Percentiles rank a stretch among this genome's conserved stretches.
These are phyloP conservation scores for Pseudozyma pruni DNA, from an alignment of 1,284 basidiomycete genomes.

Conservation along the genomic window DNA sequence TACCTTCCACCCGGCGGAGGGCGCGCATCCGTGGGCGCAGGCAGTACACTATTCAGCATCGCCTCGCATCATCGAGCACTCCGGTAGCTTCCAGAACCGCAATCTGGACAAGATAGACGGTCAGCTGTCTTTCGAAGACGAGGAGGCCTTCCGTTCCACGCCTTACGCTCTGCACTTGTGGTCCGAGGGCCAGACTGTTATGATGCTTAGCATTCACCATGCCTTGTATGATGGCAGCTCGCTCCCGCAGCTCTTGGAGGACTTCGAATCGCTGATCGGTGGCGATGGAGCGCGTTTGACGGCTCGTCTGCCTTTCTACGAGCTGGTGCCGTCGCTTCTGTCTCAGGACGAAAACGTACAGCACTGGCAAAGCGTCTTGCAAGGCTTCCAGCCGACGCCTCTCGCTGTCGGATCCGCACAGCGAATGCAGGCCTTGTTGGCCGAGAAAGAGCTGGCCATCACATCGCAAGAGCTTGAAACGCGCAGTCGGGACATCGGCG, in stretches of 20 bases:
- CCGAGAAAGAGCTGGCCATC: constrained; percentile 18
- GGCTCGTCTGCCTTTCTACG: constrained; percentile 30
- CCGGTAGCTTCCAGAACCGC: constrained; percentile 5
- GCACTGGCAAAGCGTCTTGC: constrained; percentile 45
- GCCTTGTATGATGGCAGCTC: constrained; percentile 56
- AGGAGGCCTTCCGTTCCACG: constrained; percentile 33
- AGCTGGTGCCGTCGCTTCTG: constrained; percentile 50
- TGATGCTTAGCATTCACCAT: constrained; percentile 52
- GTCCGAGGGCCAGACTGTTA: background rate
- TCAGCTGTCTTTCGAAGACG: constrained; percentile 47
- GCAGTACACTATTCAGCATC: constrained; percentile 28
- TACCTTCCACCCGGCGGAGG: constrained; percentile 52
- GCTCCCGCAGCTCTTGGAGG: constrained; percentile 49
- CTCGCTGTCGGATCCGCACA: constrained; percentile 4
- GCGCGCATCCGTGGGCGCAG: constrained; percentile 54
- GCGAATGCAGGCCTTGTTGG: constrained; percentile 6
- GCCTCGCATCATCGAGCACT: constrained; percentile 20
- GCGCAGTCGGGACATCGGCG: constrained; percentile 33
- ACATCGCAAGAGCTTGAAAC: constrained; percentile 22
- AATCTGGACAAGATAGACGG: constrained; percentile 19
- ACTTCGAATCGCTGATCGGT: constrained; percentile 25
- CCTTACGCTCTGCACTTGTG: constrained; percentile 54
- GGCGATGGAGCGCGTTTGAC: constrained; percentile 1
- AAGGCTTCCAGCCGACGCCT: constrained; percentile 25
- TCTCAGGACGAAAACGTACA: constrained; percentile 38